These are phyloP conservation scores for Aspergillus texensis DNA, from an alignment of 2,329 filamentous ascomycete genomes.

Conservation along the genomic window DNA sequence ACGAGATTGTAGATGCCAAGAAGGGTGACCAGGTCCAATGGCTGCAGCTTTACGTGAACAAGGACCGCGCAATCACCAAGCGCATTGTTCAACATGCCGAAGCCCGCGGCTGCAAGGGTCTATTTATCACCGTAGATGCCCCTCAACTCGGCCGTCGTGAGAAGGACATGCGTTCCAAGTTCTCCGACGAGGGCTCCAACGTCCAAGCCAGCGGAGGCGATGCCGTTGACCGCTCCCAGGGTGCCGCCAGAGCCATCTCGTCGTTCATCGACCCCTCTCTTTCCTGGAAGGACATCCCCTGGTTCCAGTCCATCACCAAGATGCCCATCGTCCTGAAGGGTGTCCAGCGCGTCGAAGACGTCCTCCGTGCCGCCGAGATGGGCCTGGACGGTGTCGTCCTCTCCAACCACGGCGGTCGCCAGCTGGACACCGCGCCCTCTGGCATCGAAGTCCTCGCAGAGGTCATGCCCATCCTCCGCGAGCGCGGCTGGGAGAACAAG, in stretches of 20 bases:
- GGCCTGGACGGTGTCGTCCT: slow-evolving; percentile 89
- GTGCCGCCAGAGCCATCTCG: slow-evolving; percentile 90
- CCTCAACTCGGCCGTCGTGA: slow-evolving; percentile 92
- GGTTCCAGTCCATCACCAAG: slow-evolving; percentile 85
- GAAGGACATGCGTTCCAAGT: slow-evolving; percentile 97
- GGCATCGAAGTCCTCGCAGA: slow-evolving; percentile 89
- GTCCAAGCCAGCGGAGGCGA: slow-evolving; percentile 72
- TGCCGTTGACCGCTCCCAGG: slow-evolving; percentile 80
- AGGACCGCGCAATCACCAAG: slow-evolving; percentile 86
- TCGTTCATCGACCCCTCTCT: slow-evolving; percentile 96
- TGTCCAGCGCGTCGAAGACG: slow-evolving; percentile 93
- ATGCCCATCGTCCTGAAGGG: slow-evolving; percentile 98
- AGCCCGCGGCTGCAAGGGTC: slow-evolving; percentile 83
- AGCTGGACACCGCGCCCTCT: slow-evolving; percentile 88
- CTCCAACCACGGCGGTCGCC: slow-evolving; percentile 92
- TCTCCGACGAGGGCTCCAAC: slow-evolving; percentile 77
- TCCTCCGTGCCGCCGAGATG: slow-evolving; percentile 78
- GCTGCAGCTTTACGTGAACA: slow-evolving; percentile 97
- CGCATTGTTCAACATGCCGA: slow-evolving; percentile 92
- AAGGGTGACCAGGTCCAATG: slow-evolving; percentile 84
- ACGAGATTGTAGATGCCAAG: slow-evolving; percentile 89
- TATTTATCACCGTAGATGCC: slow-evolving; percentile 98
- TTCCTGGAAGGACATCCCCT: slow-evolving; percentile 90
- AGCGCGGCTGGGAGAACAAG: slow-evolving; percentile 70
- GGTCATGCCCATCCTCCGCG: slow-evolving; percentile 82